phyloP scores from a whole-genome alignment of 805 yeast genomes.

The Saturnispora sekii region DNA sequence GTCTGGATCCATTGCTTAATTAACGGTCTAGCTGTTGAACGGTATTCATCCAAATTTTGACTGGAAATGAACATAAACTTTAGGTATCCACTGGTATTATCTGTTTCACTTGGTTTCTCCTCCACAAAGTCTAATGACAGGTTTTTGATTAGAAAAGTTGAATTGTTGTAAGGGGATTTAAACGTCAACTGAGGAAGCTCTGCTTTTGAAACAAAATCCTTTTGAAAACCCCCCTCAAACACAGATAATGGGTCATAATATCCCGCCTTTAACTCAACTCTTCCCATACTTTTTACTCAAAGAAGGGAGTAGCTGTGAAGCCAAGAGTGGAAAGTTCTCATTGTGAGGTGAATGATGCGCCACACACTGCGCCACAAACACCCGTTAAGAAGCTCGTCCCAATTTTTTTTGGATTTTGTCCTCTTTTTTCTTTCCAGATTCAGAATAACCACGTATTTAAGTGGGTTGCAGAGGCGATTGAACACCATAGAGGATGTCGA shows the following conservation, averaged over 20 bases:
- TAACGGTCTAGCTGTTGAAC: constrained; percentile 72
- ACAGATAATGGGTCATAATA: constrained; percentile 71
- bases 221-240: constrained; percentile 32
- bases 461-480: no score
- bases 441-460: no score
- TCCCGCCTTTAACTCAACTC: constrained; percentile 31
- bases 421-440: background rate
- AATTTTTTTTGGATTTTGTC: background rate
- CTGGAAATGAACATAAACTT: constrained; percentile 61
- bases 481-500: no score
- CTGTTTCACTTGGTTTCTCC: constrained; percentile 37
- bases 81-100: constrained; percentile 29
- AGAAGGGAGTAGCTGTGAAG: no score
- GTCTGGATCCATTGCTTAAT: constrained; percentile 69
- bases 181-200: constrained; percentile 6
- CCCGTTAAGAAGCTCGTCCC: background rate
- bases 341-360: background rate
- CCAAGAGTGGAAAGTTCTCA: no score
- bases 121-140: constrained; percentile 46
- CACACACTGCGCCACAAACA: background rate
- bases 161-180: constrained; percentile 23
- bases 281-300: no score
- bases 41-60: constrained; percentile 61
- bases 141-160: constrained; percentile 54
- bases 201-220: constrained; percentile 35